Evolutionary conservation across 2,329 filamentous ascomycete species (phyloP).

Genomic region (Penicillium thymicola): DNA sequence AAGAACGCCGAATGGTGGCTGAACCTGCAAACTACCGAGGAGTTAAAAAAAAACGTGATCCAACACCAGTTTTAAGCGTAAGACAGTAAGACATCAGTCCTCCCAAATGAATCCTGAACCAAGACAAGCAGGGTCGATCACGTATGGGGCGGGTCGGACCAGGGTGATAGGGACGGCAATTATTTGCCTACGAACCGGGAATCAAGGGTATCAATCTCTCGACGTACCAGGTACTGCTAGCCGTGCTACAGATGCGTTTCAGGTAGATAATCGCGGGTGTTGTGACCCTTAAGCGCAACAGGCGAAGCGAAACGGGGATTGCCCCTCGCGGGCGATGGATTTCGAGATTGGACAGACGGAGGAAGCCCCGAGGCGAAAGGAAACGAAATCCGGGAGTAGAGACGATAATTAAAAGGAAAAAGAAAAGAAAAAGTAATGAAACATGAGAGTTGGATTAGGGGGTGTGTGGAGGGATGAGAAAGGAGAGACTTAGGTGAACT

Average conservation of each 20-base stretch:
- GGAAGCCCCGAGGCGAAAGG: not conserved
- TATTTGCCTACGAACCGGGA: not conserved
- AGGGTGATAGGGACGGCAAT: conserved; percentile 3
- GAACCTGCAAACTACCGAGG: conserved; percentile 14
- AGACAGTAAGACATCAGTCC: conserved; percentile 18
- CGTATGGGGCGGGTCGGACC: not conserved
- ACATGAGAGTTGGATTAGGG: not conserved
- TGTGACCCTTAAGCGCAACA: conserved; percentile 20
- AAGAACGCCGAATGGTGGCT: conserved; percentile 18
- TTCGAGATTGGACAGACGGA: conserved; percentile 8
- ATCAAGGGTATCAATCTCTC: not conserved
- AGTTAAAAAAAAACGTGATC: conserved; percentile 16
- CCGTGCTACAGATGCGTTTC: conserved; percentile 18
- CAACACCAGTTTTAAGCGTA: conserved; percentile 15
- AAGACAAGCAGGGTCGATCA: conserved; percentile 4
- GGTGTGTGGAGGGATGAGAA: conserved; percentile 5
- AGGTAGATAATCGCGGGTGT: conserved; percentile 22
- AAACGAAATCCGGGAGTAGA: not conserved
- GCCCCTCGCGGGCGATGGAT: conserved; percentile 23
- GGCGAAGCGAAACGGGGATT: conserved; percentile 13
- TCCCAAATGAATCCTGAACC: not conserved
- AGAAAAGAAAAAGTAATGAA: conserved; percentile 1
- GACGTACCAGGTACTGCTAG: conserved; percentile 12
- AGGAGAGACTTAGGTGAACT: conserved; percentile 10
- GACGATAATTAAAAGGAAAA: not conserved